phyloP scores from a whole-genome alignment of 2,329 filamentous ascomycete species.

The Lasiodiplodia citricola region DNA sequence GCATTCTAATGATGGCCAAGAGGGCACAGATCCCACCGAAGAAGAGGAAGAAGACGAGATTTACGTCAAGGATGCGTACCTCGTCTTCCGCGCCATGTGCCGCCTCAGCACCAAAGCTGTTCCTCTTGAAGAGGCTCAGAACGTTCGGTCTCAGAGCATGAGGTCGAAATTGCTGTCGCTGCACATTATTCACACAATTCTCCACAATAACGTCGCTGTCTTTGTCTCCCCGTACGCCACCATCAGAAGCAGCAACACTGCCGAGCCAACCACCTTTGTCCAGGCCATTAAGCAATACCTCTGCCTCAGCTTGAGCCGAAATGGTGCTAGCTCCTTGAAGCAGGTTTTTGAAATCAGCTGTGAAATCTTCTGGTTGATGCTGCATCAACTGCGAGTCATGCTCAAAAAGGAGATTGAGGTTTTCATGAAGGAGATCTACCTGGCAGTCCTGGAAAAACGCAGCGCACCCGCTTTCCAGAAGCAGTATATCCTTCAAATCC shows the following conservation, averaged over 20 bases:
- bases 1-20: constrained; percentile 11
- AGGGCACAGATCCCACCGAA: constrained; percentile 58
- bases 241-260: constrained; percentile 88
- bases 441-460: constrained; percentile 86
- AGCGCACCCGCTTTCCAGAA: constrained; percentile 90
- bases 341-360: constrained; percentile 93
- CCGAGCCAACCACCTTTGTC: constrained; percentile 86
- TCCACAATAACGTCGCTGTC: constrained; percentile 90
- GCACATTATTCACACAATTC: constrained; percentile 90
- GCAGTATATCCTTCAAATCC: constrained; percentile 83
- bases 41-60: constrained; percentile 87
- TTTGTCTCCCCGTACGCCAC: constrained; percentile 92
- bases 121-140: constrained; percentile 87
- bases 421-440: constrained; percentile 95
- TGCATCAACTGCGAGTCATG: constrained; percentile 89
- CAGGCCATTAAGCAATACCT: constrained; percentile 97
- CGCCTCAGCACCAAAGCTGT: constrained; percentile 94
- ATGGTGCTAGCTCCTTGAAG: constrained; percentile 91
- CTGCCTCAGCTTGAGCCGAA: constrained; percentile 91
- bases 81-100: constrained; percentile 97
- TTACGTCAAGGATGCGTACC: constrained; percentile 94
- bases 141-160: constrained; percentile 94
- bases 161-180: constrained; percentile 94
- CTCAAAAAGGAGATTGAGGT: constrained; percentile 99
- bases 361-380: constrained; percentile 97